Percentiles rank a stretch among this genome's conserved stretches.
These are phyloP conservation scores for Ophiostoma sp. DNA, from an alignment of 2,329 filamentous ascomycete genomes.

Conservation along the genomic window DNA sequence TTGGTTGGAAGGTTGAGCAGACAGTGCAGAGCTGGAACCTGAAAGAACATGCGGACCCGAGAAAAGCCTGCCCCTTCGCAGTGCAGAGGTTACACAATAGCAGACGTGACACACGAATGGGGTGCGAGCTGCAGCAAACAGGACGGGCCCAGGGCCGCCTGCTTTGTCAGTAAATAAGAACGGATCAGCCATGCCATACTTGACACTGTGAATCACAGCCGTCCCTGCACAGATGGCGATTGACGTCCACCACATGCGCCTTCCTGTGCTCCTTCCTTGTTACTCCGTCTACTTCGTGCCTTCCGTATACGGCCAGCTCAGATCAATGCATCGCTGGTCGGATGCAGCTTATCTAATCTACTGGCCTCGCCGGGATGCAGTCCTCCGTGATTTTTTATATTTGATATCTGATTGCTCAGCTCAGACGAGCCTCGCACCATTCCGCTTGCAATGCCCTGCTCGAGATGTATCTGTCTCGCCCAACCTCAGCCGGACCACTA, in stretches of 20 bases:
- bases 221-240: too few relatives aligned
- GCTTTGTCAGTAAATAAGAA: neutral
- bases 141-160: neutral
- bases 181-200: neutral
- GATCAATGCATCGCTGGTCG: too few relatives aligned
- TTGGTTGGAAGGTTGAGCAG: neutral
- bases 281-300: neutral
- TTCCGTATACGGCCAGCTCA: neutral
- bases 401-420: too few relatives aligned
- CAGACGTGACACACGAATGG: neutral
- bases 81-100: neutral
- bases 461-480: too few relatives aligned
- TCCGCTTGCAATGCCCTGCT: too few relatives aligned
- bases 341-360: too few relatives aligned
- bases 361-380: too few relatives aligned
- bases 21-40: too few relatives aligned
- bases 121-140: neutral
- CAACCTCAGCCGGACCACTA: too few relatives aligned
- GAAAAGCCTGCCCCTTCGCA: neutral
- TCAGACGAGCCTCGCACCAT: too few relatives aligned
- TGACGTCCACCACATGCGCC: neutral
- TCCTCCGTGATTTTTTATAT: too few relatives aligned
- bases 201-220: neutral
- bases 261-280: neutral
- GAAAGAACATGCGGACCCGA: too few relatives aligned